Evolutionary conservation across 1,284 basidiomycete species (phyloP).

Genomic region (Gomphus sp.): DNA sequence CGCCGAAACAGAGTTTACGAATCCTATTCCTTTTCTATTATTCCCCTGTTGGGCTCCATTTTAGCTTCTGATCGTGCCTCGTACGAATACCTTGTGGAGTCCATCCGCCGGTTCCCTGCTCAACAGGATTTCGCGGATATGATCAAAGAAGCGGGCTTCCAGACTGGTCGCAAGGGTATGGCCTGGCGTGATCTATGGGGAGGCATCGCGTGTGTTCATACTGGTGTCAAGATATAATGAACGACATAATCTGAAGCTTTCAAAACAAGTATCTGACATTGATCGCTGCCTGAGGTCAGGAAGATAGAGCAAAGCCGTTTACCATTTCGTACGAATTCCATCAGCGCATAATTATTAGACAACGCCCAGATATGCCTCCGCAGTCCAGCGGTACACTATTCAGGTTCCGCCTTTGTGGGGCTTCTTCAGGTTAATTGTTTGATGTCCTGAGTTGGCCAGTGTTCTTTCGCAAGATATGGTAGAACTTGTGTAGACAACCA

Average conservation of each 20-base stretch:
- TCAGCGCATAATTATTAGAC: too few species aligned
- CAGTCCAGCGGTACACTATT: too few species aligned
- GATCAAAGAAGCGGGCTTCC: slow-evolving; percentile 82
- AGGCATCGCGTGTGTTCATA: slow-evolving; percentile 81
- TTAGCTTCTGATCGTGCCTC: slow-evolving; percentile 92
- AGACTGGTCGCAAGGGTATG: slow-evolving; percentile 66
- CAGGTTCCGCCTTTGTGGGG: too few species aligned
- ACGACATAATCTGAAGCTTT: neutral
- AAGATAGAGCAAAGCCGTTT: neutral
- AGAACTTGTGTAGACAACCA: too few species aligned
- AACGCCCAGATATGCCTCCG: too few species aligned
- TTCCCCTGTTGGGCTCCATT: slow-evolving; percentile 91
- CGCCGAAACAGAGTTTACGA: slow-evolving; percentile 66
- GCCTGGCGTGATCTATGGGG: slow-evolving; percentile 84
- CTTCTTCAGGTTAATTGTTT: too few species aligned
- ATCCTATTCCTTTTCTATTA: slow-evolving; percentile 93
- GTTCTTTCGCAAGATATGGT: too few species aligned
- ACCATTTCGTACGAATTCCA: neutral
- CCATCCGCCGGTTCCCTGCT: slow-evolving; percentile 89
- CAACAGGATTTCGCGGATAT: slow-evolving; percentile 88
- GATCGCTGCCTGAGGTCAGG: neutral
- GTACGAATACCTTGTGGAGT: slow-evolving; percentile 98
- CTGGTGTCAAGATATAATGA: slow-evolving; percentile 65
- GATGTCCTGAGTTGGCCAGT: too few species aligned
- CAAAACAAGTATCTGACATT: neutral